Evolutionary conservation across 495 filamentous ascomycete genomes (phyloP).

Genomic region (Daldinia grandis): DNA sequence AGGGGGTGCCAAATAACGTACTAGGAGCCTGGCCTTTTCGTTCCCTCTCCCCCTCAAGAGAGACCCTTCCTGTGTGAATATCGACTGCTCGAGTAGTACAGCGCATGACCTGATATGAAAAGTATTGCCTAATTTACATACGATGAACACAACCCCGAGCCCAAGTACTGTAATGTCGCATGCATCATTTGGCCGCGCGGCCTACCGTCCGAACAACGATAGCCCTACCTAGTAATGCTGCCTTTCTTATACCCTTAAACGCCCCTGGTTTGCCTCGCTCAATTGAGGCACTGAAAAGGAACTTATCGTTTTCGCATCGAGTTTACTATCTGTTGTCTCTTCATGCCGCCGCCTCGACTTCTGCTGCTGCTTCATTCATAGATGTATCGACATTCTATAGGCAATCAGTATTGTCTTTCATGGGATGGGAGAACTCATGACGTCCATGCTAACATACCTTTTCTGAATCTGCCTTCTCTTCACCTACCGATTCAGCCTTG

Average conservation of each 20-base stretch:
- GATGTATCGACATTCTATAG: slow-evolving; percentile 19
- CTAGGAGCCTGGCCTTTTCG: slow-evolving; percentile 25
- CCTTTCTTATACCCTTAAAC: slow-evolving; percentile 39
- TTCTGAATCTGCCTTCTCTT: slow-evolving; percentile 46
- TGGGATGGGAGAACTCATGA: not conserved
- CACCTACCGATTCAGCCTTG: slow-evolving; percentile 38
- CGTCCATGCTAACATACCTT: slow-evolving; percentile 44
- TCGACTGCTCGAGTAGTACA: slow-evolving; percentile 27
- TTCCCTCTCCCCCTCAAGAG: slow-evolving; percentile 2
- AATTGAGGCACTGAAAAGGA: slow-evolving; percentile 17
- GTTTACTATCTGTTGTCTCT: slow-evolving; percentile 12
- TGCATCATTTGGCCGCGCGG: slow-evolving; percentile 17
- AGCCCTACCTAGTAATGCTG: slow-evolving; percentile 16
- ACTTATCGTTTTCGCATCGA: slow-evolving; percentile 15
- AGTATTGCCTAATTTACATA: slow-evolving; percentile 46
- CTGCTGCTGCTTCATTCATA: slow-evolving; percentile 20
- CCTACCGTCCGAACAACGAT: slow-evolving; percentile 6
- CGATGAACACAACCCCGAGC: slow-evolving; percentile 36
- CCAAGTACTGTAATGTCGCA: slow-evolving; percentile 33
- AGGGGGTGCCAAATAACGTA: slow-evolving; percentile 31
- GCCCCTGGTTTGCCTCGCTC: slow-evolving; percentile 26
- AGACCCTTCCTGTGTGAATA: slow-evolving; percentile 22
- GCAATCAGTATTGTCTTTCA: slow-evolving; percentile 14
- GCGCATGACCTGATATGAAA: slow-evolving; percentile 23
- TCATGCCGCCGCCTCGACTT: slow-evolving; percentile 35